These are phyloP conservation scores for Penicillium lividum DNA, from an alignment of 495 filamentous ascomycete genomes.

Conservation along the genomic window DNA sequence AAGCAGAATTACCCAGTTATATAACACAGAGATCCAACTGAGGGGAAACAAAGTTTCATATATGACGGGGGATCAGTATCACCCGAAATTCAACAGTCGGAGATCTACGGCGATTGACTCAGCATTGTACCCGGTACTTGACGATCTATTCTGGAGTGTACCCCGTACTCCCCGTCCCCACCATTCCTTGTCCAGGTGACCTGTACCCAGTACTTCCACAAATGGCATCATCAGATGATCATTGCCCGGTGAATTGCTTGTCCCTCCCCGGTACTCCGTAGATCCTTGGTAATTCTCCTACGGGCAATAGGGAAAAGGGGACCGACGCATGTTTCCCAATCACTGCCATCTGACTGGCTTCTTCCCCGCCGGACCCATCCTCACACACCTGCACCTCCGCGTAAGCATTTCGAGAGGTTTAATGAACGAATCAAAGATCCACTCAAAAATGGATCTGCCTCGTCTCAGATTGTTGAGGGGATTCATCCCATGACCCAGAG, in stretches of 20 bases:
- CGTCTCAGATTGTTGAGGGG: conserved; percentile 9
- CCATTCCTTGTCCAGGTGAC: conserved; percentile 7
- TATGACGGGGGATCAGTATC: background rate
- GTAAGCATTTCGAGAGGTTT: conserved; percentile 11
- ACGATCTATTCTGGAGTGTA: conserved; percentile 13
- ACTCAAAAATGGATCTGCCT: conserved; percentile 9
- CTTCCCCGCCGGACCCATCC: background rate
- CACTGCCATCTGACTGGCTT: background rate
- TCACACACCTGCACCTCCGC: background rate
- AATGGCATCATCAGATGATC: conserved; percentile 9
- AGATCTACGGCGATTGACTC: conserved; percentile 3
- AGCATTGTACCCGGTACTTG: conserved; percentile 16
- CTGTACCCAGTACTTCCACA: conserved; percentile 18
- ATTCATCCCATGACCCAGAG: conserved; percentile 3
- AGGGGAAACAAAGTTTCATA: background rate
- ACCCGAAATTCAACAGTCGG: conserved; percentile 4
- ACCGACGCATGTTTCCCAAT: background rate
- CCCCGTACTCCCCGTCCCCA: conserved; percentile 29
- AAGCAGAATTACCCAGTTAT: background rate
- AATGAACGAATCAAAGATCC: conserved; percentile 10
- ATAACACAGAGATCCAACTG: background rate
- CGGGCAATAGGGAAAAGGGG: background rate
- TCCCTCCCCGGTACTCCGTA: background rate
- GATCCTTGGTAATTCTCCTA: conserved; percentile 10
- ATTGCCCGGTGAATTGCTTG: background rate